Evolutionary conservation across 352 stramenopile genomes (phyloP).

Genomic region (Pythium rhizo-oryzae): DNA sequence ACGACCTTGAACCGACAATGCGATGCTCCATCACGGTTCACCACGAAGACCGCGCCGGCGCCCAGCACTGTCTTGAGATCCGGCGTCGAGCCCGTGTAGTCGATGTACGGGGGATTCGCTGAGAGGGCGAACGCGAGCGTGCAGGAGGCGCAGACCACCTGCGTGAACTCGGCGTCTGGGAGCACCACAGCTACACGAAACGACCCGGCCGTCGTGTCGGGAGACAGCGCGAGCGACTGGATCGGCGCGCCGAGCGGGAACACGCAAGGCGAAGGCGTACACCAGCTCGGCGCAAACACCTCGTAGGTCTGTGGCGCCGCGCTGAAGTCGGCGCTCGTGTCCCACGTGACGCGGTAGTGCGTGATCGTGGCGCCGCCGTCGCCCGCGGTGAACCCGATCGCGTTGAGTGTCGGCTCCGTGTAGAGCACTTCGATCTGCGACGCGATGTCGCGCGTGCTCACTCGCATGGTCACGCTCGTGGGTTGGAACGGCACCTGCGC

Average conservation of each 20-base stretch:
- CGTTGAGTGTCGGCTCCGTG: conserved; percentile 67
- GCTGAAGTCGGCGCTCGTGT: conserved; percentile 47
- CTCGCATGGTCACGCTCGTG: conserved; percentile 66
- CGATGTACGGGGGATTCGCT: conserved; percentile 48
- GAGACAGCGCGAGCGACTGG: conserved; percentile 86
- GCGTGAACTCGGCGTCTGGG: conserved; percentile 35
- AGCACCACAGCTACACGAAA: conserved; percentile 65
- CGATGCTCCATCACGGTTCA: conserved; percentile 44
- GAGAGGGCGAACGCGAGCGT: conserved; percentile 47
- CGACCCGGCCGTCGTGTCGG: conserved; percentile 52
- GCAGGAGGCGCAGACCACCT: conserved; percentile 40
- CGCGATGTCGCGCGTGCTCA: conserved; percentile 72
- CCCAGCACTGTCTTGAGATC: conserved; percentile 76
- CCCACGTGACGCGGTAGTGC: conserved; percentile 67
- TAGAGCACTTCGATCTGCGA: conserved; percentile 84
- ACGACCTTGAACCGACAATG: conserved; percentile 62
- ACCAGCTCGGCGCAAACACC: conserved; percentile 32
- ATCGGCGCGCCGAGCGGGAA: conserved; percentile 93
- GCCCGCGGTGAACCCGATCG: conserved; percentile 55
- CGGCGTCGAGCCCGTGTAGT: conserved; percentile 52
- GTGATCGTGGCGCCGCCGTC: conserved; percentile 63
- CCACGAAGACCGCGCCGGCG: conserved; percentile 70
- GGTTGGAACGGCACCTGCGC: conserved; percentile 72
- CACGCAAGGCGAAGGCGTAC: conserved; percentile 54
- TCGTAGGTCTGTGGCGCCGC: conserved; percentile 47